These are phyloP conservation scores for Sphagnum contortum DNA, from an alignment of 225 moss, liverwort and hornwort genomes.

Conservation along the genomic window DNA sequence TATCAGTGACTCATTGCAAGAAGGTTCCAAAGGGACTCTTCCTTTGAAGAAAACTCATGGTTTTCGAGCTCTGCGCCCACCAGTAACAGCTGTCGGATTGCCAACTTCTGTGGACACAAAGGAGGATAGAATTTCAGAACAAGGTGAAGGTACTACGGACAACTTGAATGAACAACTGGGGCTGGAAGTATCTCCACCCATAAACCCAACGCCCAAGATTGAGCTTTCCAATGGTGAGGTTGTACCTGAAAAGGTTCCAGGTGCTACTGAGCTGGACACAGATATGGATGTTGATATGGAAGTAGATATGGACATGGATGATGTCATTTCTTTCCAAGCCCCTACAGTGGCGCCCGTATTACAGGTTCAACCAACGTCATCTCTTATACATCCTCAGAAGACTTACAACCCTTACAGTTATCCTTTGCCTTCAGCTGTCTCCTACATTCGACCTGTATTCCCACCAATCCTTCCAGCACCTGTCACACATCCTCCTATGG, in stretches of 20 bases:
- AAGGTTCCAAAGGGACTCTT: neutral
- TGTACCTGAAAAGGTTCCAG: neutral
- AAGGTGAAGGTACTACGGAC: constrained; percentile 3
- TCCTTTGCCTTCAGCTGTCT: constrained; percentile 12
- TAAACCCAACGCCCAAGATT: too few relatives aligned
- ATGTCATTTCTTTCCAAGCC: constrained; percentile 13
- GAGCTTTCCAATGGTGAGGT: too few relatives aligned
- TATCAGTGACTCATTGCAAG: too few relatives aligned
- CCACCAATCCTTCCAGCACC: constrained; percentile 13
- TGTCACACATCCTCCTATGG: constrained; percentile 5
- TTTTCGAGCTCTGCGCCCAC: constrained; percentile 18
- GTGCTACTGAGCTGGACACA: constrained; percentile 1
- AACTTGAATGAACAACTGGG: too few relatives aligned
- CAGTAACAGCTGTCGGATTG: neutral
- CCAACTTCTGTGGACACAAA: constrained; percentile 9
- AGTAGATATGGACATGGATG: constrained; percentile 48
- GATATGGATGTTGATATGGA: constrained; percentile 71
- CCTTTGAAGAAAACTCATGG: neutral
- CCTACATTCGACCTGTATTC: constrained; percentile 14
- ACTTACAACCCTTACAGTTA: constrained; percentile 9
- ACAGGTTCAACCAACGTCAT: constrained; percentile 13
- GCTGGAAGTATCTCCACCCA: too few relatives aligned
- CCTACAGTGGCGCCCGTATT: constrained; percentile 12
- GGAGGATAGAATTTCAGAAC: constrained; percentile 9
- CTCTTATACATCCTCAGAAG: constrained; percentile 1